phyloP scores from a whole-genome alignment of 2,329 filamentous ascomycete genomes.

The Sporothrix inflata region DNA sequence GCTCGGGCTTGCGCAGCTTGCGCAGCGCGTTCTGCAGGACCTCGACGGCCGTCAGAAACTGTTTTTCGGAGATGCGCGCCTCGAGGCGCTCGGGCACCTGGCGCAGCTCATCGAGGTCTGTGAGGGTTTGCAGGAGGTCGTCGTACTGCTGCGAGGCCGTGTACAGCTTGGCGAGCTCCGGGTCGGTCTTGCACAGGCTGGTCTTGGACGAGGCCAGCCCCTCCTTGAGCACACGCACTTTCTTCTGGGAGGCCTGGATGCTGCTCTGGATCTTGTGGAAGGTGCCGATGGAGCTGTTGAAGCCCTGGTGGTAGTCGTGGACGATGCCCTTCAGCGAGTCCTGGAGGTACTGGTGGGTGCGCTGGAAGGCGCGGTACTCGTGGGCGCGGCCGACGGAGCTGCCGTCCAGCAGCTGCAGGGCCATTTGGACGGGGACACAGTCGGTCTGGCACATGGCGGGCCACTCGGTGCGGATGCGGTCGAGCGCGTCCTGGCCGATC shows the following conservation, averaged over 20 bases:
- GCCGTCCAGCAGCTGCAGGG: slow-evolving; percentile 90
- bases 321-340: slow-evolving; percentile 91
- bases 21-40: slow-evolving; percentile 85
- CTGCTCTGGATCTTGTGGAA: slow-evolving; percentile 98
- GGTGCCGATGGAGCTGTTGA: slow-evolving; percentile 98
- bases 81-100: slow-evolving; percentile 90
- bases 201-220: slow-evolving; percentile 80
- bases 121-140: slow-evolving; percentile 79
- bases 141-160: slow-evolving; percentile 89
- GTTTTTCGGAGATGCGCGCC: slow-evolving; percentile 92
- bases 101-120: slow-evolving; percentile 84
- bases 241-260: slow-evolving; percentile 84
- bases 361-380: slow-evolving; percentile 82
- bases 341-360: slow-evolving; percentile 86
- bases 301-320: slow-evolving; percentile 98
- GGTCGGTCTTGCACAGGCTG: slow-evolving; percentile 81
- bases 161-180: slow-evolving; percentile 88
- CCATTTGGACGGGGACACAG: slow-evolving; percentile 90
- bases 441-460: slow-evolving; percentile 85
- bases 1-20: slow-evolving; percentile 80
- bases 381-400: slow-evolving; percentile 92
- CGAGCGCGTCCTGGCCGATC: slow-evolving; percentile 65
- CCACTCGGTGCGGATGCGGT: slow-evolving; percentile 87
- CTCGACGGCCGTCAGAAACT: slow-evolving; percentile 90
- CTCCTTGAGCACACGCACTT: slow-evolving; percentile 80